phyloP scores from a whole-genome alignment of 2,329 filamentous ascomycete genomes.

The Fusarium virguliforme region DNA sequence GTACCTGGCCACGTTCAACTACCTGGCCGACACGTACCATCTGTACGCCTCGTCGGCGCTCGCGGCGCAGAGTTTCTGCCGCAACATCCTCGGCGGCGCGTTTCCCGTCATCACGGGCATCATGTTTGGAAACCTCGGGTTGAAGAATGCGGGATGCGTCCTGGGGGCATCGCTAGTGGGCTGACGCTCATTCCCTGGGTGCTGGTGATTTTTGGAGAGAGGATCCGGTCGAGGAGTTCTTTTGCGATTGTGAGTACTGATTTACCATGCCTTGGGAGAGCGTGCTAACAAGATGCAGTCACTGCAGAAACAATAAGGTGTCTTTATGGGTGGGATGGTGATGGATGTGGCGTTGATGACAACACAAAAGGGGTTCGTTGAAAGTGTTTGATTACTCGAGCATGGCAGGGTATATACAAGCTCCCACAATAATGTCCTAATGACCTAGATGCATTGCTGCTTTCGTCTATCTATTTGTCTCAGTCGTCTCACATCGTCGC shows the following conservation, averaged over 20 bases:
- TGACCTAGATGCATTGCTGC: constrained; percentile 10
- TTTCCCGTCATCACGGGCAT: constrained; percentile 84
- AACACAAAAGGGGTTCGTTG: background rate
- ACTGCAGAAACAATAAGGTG: constrained; percentile 38
- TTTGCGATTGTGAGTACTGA: constrained; percentile 74
- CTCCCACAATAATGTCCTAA: constrained; percentile 6
- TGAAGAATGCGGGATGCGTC: constrained; percentile 79
- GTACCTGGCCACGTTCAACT: constrained; percentile 93
- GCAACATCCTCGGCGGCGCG: constrained; percentile 85
- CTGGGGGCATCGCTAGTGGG: constrained; percentile 80
- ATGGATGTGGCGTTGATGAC: background rate
- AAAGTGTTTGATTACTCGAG: background rate
- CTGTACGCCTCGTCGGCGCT: constrained; percentile 87
- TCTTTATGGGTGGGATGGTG: background rate
- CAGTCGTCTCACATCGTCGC: constrained; percentile 20
- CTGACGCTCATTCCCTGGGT: constrained; percentile 91
- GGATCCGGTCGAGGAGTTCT: constrained; percentile 81
- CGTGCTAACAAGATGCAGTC: constrained; percentile 36
- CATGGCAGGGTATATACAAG: constrained; percentile 16
- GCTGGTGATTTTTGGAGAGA: constrained; percentile 82
- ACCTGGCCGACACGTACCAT: constrained; percentile 90
- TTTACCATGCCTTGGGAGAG: background rate
- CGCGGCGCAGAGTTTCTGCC: constrained; percentile 88
- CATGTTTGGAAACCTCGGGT: constrained; percentile 82
- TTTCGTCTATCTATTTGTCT: background rate